Evolutionary conservation across 2,329 filamentous ascomycete species (phyloP).

Genomic region (Colletotrichum costaricense): DNA sequence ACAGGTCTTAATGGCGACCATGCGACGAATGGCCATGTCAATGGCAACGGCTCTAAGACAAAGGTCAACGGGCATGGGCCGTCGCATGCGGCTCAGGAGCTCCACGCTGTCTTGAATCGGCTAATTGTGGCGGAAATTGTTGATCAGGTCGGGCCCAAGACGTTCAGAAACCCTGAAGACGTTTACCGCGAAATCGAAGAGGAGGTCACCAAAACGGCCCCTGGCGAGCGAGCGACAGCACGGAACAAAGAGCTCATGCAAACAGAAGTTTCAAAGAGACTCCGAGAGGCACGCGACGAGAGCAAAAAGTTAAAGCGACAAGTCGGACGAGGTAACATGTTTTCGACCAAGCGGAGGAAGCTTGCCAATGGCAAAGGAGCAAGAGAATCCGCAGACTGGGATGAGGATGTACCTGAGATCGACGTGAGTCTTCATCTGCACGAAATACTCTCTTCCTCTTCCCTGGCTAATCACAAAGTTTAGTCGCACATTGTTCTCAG

Average conservation of each 20-base stretch:
- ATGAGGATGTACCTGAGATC: conserved; percentile 58
- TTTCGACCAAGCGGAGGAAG: conserved; percentile 63
- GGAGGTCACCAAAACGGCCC: conserved; percentile 64
- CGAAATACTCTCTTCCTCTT: background rate
- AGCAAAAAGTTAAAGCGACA: conserved; percentile 63
- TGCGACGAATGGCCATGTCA: conserved; percentile 41
- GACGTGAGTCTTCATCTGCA: conserved; percentile 58
- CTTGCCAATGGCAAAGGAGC: conserved; percentile 59
- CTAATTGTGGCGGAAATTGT: conserved; percentile 75
- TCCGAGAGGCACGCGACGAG: conserved; percentile 65
- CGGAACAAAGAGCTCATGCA: conserved; percentile 76
- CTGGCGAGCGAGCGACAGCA: conserved; percentile 53
- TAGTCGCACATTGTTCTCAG: conserved; percentile 80
- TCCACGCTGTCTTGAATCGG: conserved; percentile 62
- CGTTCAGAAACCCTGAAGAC: conserved; percentile 72
- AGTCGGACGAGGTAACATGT: conserved; percentile 55
- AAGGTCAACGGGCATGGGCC: conserved; percentile 48
- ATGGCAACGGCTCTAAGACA: conserved; percentile 46
- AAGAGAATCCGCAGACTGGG: conserved; percentile 47
- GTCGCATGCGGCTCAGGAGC: conserved; percentile 58
- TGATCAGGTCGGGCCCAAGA: conserved; percentile 68
- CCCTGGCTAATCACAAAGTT: conserved; percentile 41
- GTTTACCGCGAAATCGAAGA: conserved; percentile 71
- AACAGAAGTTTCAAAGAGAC: conserved; percentile 63
- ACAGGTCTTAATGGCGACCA: conserved; percentile 37